Evolutionary conservation across 805 yeast species (phyloP), one percentile per base, ranked within the genome.

Genomic region (Teunomyces atbi): DNA sequence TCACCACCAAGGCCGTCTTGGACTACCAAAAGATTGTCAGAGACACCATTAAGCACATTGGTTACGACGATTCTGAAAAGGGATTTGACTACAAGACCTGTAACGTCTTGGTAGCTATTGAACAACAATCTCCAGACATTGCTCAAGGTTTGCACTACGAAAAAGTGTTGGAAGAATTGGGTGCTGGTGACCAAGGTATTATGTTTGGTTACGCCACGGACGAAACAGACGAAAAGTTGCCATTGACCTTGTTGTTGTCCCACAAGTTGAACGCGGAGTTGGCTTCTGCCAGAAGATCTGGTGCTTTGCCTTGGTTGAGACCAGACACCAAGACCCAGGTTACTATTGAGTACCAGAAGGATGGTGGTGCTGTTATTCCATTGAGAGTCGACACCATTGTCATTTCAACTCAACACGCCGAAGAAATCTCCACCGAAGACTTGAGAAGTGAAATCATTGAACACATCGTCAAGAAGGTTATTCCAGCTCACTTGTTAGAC

Each of bases 101-200:
- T 83, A 94, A 94, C 76, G 98, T 94, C 48, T 80, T 94, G 56
- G 98, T 94, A 54, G 99, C 99, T 71, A 90, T 94, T 72, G 99
- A 94, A 81, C 97, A 94, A 79, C 99, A 94, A 79, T 90, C 97
- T 45, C 94, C 96, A 61, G 99, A 94, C 77, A 94, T 94, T 65
- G 99, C 99, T 52, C 98, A 92, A 78, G 99, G 99, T 83, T 83
- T 94, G 67, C 98, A 94, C 77, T 87, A 87, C 76, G 97, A 94
- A 70, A 82, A 85, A 77, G 96, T 87, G 46, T 78, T 94, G 56
- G 99, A 94, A 81, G 95, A 94, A 50, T 83, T 94, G 66, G 99
- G 99, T 74, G 99, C 99, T 57, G 99, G 99, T 84, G 99, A 94
- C 79, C 99, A 94, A 78, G 99, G 99, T 86, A 94, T 94, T 72